Evolutionary conservation across 371 early-diverging fungal genomes (phyloP), one percentile per base, ranked within the genome.

Genomic region (Basidiobolus meristosporus): DNA sequence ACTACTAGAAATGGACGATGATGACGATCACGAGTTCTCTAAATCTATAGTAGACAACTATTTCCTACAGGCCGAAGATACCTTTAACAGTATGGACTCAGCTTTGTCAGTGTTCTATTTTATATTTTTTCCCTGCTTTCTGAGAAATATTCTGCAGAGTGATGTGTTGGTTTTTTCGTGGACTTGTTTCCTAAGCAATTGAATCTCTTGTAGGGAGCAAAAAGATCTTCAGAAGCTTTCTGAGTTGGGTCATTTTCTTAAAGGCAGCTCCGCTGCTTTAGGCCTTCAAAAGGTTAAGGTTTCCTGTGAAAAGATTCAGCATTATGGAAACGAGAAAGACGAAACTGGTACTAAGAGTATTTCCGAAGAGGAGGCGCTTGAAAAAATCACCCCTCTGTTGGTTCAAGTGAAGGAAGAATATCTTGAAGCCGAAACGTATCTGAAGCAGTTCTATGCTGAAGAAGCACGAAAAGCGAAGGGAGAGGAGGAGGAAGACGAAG

Each of bases 201-300:
- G 16, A 15, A 12, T n/a, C 11, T 14, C 3, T 45, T 48, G 15
- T 55, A 82, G 83, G 45, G 43, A 58, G 30, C 62, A 50, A 26
- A 65, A 75, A 36, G 77, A 91, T 48, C 60, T 90, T 10, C 43
- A 51, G 0, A 62, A 68, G 46, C 62, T 89, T 9, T 82, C 83
- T 15, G 60, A 73, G 31, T 64, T 83, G 28, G 92, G 90, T 2
- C 92, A 91, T 46, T 91, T 84, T 47, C 62, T 90, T 35, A 91
- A 91, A 50, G 92, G 92, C 12, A 79, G 81, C 40, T 86, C 89
- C 16, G 86, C 88, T 11, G 80, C 87, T 3, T 66, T 91, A 33
- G 92, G 92, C 7, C 55, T 91, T 32, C 73, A 56, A 42, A 79
- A 77, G 56, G 79, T 91, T 39, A 73, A 73, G 46, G 74, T 64